phyloP scores from a whole-genome alignment of 148 eudicot genomes.

The Dysphania ambrosioides region DNA sequence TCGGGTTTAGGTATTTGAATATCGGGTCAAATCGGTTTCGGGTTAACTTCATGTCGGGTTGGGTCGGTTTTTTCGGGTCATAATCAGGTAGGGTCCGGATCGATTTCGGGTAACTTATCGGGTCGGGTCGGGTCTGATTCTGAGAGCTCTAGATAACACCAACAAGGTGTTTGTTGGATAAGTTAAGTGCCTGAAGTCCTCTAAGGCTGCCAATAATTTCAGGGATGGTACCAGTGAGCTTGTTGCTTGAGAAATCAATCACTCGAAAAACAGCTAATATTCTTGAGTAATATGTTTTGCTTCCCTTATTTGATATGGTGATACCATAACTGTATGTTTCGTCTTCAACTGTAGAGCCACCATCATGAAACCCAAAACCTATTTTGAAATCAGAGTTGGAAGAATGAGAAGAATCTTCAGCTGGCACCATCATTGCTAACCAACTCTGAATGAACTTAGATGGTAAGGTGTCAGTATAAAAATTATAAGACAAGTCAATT shows the following conservation, averaged over 20 bases:
- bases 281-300: not conserved
- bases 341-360: too few relatives aligned
- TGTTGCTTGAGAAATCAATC: slow-evolving; percentile 46
- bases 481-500: slow-evolving; percentile 41
- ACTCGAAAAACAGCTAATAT: slow-evolving; percentile 19
- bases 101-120: too few relatives aligned
- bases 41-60: too few relatives aligned
- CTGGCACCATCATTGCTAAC: slow-evolving; percentile 27
- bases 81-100: too few relatives aligned
- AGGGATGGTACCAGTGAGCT: slow-evolving; percentile 35
- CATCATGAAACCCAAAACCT: not conserved
- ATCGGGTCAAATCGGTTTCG: too few relatives aligned
- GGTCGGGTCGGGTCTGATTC: too few relatives aligned
- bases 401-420: not conserved
- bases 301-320: slow-evolving; percentile 22
- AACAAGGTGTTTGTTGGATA: slow-evolving; percentile 33
- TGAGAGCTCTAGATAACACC: too few relatives aligned
- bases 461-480: slow-evolving; percentile 34
- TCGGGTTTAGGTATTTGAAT: too few relatives aligned
- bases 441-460: slow-evolving; percentile 14
- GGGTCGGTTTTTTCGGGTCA: too few relatives aligned
- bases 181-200: slow-evolving; percentile 31
- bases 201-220: slow-evolving; percentile 20
- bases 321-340: slow-evolving; percentile 12
- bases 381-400: not conserved